A percentile compares a stretch with the other conserved stretches of the same genome.
phyloP scores from a whole-genome alignment of 106 monocot genomes.

The Agapanthus africanus region DNA sequence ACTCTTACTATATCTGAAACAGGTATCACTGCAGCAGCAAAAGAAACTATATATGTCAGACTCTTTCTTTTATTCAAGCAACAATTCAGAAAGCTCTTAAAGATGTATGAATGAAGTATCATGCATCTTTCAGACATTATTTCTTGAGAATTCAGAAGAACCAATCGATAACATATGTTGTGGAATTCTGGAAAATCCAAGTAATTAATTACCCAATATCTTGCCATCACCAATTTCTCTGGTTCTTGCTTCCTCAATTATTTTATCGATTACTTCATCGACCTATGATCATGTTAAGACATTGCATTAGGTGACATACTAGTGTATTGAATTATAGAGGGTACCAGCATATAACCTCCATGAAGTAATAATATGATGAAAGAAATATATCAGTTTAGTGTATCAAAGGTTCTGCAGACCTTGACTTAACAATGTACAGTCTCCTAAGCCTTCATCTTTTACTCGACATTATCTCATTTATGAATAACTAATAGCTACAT shows the following conservation, averaged over 20 bases:
- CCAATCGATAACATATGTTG: not conserved
- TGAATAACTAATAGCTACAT: too few relatives aligned
- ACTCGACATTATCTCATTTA: too few relatives aligned
- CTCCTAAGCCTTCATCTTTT: too few relatives aligned
- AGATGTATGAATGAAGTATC: not conserved
- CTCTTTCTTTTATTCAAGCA: not conserved
- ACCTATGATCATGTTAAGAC: conserved; percentile 25
- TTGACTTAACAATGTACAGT: too few relatives aligned
- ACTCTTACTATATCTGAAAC: conserved; percentile 75
- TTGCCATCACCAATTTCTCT: conserved; percentile 93
- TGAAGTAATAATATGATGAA: not conserved
- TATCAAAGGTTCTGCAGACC: too few relatives aligned
- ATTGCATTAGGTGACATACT: not conserved
- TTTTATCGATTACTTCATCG: conserved; percentile 66
- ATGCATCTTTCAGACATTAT: not conserved
- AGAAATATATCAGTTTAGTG: not conserved
- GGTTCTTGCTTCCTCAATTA: conserved; percentile 76
- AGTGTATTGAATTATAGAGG: too few relatives aligned
- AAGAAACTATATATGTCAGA: not conserved
- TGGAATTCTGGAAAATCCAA: not conserved
- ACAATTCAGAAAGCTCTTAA: not conserved
- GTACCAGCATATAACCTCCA: not conserved
- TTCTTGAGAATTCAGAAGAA: not conserved
- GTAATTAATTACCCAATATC: conserved; percentile 60
- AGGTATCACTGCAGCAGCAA: conserved; percentile 52